These are phyloP conservation scores for Exophiala phaeomuriformis DNA, from an alignment of 2,329 filamentous ascomycete species.

Conservation along the genomic window DNA sequence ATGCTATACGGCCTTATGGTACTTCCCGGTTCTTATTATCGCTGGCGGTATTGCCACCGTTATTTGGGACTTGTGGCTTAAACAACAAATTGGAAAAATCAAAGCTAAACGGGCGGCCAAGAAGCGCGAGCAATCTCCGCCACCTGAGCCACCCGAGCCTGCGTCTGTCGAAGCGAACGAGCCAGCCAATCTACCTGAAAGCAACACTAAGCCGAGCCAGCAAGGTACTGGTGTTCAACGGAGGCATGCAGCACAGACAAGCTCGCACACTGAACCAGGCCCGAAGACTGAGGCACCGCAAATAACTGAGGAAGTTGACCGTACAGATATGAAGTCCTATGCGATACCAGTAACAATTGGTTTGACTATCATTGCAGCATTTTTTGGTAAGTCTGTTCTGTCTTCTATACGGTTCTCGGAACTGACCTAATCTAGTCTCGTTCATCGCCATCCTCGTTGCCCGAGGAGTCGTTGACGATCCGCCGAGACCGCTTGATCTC, in stretches of 20 bases:
- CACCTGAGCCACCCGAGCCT: background rate
- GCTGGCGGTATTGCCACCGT: conserved; percentile 48
- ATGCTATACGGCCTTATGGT: conserved; percentile 67
- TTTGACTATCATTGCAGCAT: conserved; percentile 36
- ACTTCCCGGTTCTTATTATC: conserved; percentile 60
- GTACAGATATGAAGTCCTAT: too few species aligned
- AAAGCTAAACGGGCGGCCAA: background rate
- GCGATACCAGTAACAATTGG: conserved; percentile 23
- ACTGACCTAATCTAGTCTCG: conserved; percentile 32
- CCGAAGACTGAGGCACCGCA: too few species aligned
- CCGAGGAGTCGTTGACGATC: conserved; percentile 34
- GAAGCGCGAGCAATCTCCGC: background rate
- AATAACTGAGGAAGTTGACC: too few species aligned
- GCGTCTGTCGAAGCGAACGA: background rate
- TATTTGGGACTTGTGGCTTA: conserved; percentile 50
- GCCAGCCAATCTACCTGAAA: too few species aligned
- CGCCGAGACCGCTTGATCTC: conserved; percentile 50
- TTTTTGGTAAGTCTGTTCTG: conserved; percentile 40
- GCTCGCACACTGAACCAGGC: too few species aligned
- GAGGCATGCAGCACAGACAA: too few species aligned
- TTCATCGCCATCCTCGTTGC: conserved; percentile 46
- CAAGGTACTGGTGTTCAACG: too few species aligned
- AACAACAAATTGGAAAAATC: conserved; percentile 41
- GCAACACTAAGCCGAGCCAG: too few species aligned
- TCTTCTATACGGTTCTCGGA: background rate